Evolutionary conservation across 1,139 yeast genomes (phyloP).

Genomic region (Lodderomyces theae): DNA sequence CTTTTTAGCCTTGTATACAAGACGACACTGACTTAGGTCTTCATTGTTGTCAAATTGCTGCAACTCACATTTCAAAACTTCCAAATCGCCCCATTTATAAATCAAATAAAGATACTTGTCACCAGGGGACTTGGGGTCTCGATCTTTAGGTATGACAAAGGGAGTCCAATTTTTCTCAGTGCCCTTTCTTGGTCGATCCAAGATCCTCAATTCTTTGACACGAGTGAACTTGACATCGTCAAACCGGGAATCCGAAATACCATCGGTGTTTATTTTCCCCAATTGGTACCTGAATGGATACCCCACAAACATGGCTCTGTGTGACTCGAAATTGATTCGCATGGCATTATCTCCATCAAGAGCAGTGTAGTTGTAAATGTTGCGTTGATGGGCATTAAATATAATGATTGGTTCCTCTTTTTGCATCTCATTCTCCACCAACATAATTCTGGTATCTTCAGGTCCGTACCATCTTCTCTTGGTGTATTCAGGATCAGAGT

Average conservation of each 20-base stretch:
- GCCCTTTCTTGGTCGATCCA: constrained; percentile 12
- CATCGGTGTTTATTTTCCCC: constrained; percentile 28
- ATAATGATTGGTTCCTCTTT: constrained; percentile 30
- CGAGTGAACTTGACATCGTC: constrained; percentile 22
- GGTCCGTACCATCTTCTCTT: constrained; percentile 35
- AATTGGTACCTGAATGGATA: constrained; percentile 32
- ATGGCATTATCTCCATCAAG: not conserved
- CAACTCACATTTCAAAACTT: constrained; percentile 34
- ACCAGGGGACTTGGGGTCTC: constrained; percentile 13
- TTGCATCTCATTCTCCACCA: constrained; percentile 31
- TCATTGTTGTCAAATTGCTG: constrained; percentile 10
- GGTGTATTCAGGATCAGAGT: constrained; percentile 16
- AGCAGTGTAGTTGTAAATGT: not conserved
- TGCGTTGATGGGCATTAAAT: constrained; percentile 27
- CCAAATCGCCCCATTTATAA: constrained; percentile 38
- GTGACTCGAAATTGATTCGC: constrained; percentile 15
- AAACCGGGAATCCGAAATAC: constrained; percentile 14
- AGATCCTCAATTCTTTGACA: constrained; percentile 26
- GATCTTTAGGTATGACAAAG: constrained; percentile 25
- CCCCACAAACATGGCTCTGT: constrained; percentile 28
- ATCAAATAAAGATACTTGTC: constrained; percentile 33
- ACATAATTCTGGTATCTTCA: constrained; percentile 48
- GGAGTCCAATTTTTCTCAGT: constrained; percentile 48
- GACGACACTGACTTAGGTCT: constrained; percentile 27
- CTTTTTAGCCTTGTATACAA: constrained; percentile 21